Conservation (phyloP, 495 filamentous ascomycete species). For the Haplographium delicatum region DNA sequence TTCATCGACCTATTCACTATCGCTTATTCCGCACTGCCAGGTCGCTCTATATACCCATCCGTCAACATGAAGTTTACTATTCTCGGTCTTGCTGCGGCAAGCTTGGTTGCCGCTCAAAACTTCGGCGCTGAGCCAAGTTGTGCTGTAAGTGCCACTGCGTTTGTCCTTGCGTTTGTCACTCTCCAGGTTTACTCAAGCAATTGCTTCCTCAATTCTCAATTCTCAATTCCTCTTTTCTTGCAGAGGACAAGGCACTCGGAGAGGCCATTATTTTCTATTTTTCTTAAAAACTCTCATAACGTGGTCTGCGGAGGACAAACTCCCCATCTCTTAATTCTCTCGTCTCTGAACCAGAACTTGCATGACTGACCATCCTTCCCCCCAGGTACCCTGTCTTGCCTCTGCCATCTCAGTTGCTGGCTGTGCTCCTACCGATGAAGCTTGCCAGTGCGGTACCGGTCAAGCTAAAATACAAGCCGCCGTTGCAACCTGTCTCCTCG, state of each 20-base stretch:
- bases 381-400: constrained; percentile 24
- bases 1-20: too few species aligned
- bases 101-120: constrained; percentile 11
- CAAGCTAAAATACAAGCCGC: not conserved
- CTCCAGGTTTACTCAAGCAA: too few species aligned
- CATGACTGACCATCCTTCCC: not conserved
- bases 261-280: too few species aligned
- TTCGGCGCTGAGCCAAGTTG: constrained; percentile 13
- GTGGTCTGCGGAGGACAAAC: too few species aligned
- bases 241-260: too few species aligned
- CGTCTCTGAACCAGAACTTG: not conserved
- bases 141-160: constrained; percentile 10
- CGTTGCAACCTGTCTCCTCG: constrained; percentile 20
- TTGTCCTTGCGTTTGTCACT: not conserved
- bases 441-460: constrained; percentile 13
- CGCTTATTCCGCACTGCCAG: too few species aligned
- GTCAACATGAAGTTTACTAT: constrained; percentile 11
- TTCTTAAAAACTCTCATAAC: too few species aligned
- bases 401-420: constrained; percentile 24
- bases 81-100: constrained; percentile 1
- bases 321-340: too few species aligned
- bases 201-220: not conserved
- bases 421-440: constrained; percentile 3
- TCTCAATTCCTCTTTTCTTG: not conserved
- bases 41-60: too few species aligned